Evolutionary conservation across 2,329 filamentous ascomycete species (phyloP), one percentile per base, ranked within the genome.

Genomic region (Gaeumannomyces sp.): DNA sequence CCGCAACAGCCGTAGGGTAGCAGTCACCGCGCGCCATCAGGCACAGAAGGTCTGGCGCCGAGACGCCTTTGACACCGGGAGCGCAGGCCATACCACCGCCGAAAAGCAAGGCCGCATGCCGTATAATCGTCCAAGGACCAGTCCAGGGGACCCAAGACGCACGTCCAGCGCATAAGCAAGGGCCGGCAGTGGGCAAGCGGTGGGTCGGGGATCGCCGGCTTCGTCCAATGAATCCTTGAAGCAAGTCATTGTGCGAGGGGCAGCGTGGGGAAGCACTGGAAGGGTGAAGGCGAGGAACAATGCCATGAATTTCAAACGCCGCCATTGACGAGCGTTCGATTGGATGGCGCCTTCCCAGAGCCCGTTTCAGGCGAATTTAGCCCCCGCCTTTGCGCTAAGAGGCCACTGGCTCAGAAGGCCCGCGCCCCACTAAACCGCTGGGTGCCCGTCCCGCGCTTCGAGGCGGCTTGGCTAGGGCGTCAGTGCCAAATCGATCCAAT

Each of bases 361-460:
- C 25, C 28, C 59, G 68, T 70, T 69, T 70, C 67, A 68, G 64
- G 57, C 53, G 35, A 45, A 58, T 64, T 65, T 66, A 67, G 66
- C 64, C 65, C 35, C 35, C 50, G 38, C 50, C 27, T 27, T 8
- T 31, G 25, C 25, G 25, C 57, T 28, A 13, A 13, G 25, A 59
- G 29, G 57, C 57, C 57, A 59, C 25, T 59, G 57, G 57, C 57
- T 59, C 25, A 28, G 25, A 25, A 19, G 45, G 22, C 6, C 57
- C 28, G 57, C 27, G 16, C 13, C 57, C 57, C 57, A 29, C 57
- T 59, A 59, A 28, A 53, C 7, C 45, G 8, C 45, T n/a, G 22
- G 25, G 16, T 29, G 25, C 25, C 57, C 57, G 57, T 59, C 57
- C 57, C 57, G 28, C 25, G 57, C 25, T 29, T 59, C 25, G 2